A percentile compares a stretch with the other conserved stretches of the same genome.
phyloP scores from a whole-genome alignment of 1,284 basidiomycete species.

The Takashimella koratensis region DNA sequence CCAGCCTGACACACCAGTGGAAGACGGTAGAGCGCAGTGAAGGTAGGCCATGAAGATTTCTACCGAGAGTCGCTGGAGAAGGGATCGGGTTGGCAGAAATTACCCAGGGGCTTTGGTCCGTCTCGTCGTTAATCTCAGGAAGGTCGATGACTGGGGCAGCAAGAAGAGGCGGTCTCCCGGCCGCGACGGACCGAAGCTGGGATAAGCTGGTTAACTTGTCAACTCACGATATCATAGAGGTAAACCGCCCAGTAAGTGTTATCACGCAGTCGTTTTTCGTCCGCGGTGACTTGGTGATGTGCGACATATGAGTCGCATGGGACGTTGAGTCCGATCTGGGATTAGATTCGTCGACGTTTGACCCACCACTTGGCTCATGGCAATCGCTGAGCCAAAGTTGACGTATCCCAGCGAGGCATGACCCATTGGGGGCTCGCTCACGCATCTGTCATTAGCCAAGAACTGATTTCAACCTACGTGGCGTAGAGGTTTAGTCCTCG shows the following conservation, averaged over 20 bases:
- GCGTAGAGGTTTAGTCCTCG: constrained; percentile 17
- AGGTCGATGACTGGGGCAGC: background rate
- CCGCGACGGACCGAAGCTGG: constrained; percentile 19
- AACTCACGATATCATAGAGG: constrained; percentile 15
- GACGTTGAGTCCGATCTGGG: no score
- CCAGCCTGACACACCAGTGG: constrained; percentile 19
- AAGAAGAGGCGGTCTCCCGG: constrained; percentile 18
- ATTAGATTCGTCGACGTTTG: no score
- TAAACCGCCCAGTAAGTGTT: constrained; percentile 21
- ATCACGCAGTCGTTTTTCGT: constrained; percentile 16
- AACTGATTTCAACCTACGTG: constrained; percentile 8
- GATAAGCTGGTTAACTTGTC: background rate
- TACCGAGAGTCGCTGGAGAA: background rate
- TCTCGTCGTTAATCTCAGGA: constrained; percentile 9
- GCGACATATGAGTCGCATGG: constrained; percentile 10
- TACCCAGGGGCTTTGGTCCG: constrained; percentile 12
- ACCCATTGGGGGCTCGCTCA: no score
- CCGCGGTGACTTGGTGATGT: constrained; percentile 13
- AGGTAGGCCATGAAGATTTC: constrained; percentile 9
- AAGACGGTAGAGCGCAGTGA: constrained; percentile 16
- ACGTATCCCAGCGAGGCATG: constrained; percentile 20
- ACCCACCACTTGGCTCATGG: constrained; percentile 19
- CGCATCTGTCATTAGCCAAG: no score
- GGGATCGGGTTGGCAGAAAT: background rate
- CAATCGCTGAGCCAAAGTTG: constrained; percentile 18